Base-by-base conservation (phyloP, 1,139 yeast genomes). In the Suhomyces wounanorum region DNA sequence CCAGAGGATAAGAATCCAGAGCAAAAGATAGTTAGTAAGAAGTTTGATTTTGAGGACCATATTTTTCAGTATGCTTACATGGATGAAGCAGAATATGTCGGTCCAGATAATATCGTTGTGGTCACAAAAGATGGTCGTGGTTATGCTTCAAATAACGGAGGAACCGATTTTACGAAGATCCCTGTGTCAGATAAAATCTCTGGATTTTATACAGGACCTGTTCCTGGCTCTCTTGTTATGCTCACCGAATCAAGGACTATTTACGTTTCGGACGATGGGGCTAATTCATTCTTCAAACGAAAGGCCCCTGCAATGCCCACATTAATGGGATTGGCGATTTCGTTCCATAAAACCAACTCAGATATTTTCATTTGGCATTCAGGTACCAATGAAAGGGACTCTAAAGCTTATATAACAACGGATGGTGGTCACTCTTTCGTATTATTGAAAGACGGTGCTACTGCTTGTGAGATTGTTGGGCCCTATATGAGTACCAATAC, bases 131-230 rank as follows among this genome's bases (percentile, higher is more conserved):
- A 73, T 35, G 76, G 81, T 37, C 69, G 73, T 9, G 75, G 84
- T 1, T 85, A 70, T 59, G 77, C 89, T 13, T 88, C 97, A 0
- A 87, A 84, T 61, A 85, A 91, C 67, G 96, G 95, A 44, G 98
- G 98, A 18, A 64, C 72, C 3, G 67, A 68, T 1, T 86, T 92
- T 71, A 72, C 73, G 14, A 70, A 72, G 53, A 74, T 81, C 21
- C 78, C 72, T 1, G 63, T 79, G 4, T 69, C 71, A 38, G 85
- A 79, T 18, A 73, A 78, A 21, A 75, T 89, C 41, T 56, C 77
- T 5, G 82, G 80, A 8, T 77, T 87, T 39, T 75, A 77, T 45
- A 75, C 83, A 46, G 94, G 95, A 49, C 78, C 74, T 54, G 78
- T 79, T 58, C 78, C 85, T n/a, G 85, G 89, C 47, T 78, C 81